phyloP scores from a whole-genome alignment of 257 asterid genomes.

The Asclepias syriaca region DNA sequence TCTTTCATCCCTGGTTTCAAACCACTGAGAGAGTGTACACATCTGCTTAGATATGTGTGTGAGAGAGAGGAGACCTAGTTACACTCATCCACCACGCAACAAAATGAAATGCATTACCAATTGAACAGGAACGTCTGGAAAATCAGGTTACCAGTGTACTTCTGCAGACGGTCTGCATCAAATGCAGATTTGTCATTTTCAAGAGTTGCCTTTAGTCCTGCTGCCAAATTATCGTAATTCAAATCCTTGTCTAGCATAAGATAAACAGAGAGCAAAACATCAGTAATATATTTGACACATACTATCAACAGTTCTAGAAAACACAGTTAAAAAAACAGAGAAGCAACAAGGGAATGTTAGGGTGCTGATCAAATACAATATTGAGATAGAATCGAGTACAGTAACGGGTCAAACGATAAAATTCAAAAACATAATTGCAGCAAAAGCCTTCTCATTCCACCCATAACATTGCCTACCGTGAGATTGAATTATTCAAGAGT shows the following conservation, averaged over 20 bases:
- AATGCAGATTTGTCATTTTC: constrained; percentile 74
- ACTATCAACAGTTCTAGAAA: neutral
- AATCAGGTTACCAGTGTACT: constrained; percentile 61
- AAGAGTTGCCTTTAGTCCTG: constrained; percentile 77
- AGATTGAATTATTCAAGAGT: neutral
- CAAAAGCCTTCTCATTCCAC: neutral
- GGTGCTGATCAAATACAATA: neutral
- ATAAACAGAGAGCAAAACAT: neutral
- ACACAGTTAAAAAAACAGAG: neutral
- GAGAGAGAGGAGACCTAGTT: neutral
- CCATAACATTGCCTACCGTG: neutral
- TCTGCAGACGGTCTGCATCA: constrained; percentile 86
- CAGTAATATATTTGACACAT: neutral
- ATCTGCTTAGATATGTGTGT: neutral
- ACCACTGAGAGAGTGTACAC: neutral
- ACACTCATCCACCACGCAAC: neutral
- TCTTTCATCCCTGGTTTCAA: neutral
- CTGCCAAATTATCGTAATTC: constrained; percentile 85
- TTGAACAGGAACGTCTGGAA: neutral
- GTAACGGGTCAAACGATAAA: neutral
- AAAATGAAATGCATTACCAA: neutral
- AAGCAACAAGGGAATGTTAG: neutral
- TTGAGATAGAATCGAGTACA: neutral
- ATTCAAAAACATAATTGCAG: neutral
- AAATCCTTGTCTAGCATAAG: constrained; percentile 61